A percentile compares a stretch with the other conserved stretches of the same genome.
phyloP scores from a whole-genome alignment of 495 filamentous ascomycete species.

The Saxophila tyrrhenica region DNA sequence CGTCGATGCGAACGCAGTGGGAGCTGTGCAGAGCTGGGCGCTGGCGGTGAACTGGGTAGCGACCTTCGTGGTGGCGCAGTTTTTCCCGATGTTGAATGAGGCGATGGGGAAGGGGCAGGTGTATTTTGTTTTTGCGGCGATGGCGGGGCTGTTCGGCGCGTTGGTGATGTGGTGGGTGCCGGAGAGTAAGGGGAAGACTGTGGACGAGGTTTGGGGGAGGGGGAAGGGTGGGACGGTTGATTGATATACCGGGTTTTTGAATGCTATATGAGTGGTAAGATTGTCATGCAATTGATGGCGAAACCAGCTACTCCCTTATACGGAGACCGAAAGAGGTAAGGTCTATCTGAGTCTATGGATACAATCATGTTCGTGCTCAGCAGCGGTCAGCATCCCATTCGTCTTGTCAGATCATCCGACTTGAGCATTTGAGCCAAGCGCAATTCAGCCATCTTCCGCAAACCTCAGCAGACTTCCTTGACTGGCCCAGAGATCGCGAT shows the following conservation, averaged over 20 bases:
- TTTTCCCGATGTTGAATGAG: conserved; percentile 78
- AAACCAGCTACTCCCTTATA: too few species aligned
- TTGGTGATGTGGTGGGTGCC: conserved; percentile 65
- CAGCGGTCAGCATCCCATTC: too few species aligned
- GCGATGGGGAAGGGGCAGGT: conserved; percentile 65
- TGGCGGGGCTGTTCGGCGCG: conserved; percentile 51
- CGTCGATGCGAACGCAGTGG: conserved; percentile 78
- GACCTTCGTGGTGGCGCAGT: conserved; percentile 84
- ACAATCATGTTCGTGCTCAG: too few species aligned
- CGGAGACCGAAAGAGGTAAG: too few species aligned
- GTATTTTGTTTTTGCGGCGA: conserved; percentile 73
- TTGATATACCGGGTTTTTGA: too few species aligned
- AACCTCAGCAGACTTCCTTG: neutral
- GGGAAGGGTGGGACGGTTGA: conserved; percentile 31
- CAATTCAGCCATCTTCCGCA: too few species aligned
- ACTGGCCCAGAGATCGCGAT: neutral
- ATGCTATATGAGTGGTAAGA: too few species aligned
- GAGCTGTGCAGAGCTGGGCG: conserved; percentile 74
- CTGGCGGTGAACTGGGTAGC: conserved; percentile 81
- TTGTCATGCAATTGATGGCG: too few species aligned
- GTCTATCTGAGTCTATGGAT: too few species aligned
- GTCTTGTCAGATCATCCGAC: too few species aligned
- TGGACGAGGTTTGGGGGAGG: conserved; percentile 82
- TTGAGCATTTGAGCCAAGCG: too few species aligned
- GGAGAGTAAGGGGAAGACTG: conserved; percentile 72